A percentile compares a stretch with the other conserved stretches of the same genome.
Evolutionary conservation across 148 eudicot genomes (phyloP).

Genomic region (Arctostaphylos glauca): DNA sequence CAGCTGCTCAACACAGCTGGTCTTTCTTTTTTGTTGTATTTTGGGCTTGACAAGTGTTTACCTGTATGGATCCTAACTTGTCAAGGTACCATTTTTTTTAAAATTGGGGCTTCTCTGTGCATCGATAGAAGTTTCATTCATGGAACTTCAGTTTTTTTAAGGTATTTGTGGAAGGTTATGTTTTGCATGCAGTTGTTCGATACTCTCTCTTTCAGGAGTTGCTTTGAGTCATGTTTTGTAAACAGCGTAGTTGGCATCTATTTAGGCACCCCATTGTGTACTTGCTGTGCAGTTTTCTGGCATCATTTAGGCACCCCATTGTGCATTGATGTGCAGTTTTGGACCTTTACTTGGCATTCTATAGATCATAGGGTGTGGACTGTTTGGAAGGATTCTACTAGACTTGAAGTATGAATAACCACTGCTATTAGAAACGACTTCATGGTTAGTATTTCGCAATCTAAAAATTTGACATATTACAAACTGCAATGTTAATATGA

Average conservation of each 20-base stretch:
- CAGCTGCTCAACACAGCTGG: not conserved
- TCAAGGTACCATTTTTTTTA: not conserved
- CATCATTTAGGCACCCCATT: not conserved
- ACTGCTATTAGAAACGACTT: not conserved
- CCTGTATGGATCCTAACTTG: not conserved
- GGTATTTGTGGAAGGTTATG: not conserved
- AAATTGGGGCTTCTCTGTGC: not conserved
- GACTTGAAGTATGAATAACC: not conserved
- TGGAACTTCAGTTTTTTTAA: not conserved
- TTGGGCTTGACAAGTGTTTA: not conserved
- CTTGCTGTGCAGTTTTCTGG: not conserved
- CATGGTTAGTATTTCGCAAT: not conserved
- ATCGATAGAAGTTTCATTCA: not conserved
- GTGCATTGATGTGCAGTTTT: not conserved
- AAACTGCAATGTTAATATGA: not conserved
- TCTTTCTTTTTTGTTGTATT: not conserved
- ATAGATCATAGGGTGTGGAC: not conserved
- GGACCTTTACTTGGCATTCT: not conserved
- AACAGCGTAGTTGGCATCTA: not conserved
- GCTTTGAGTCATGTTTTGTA: too few species aligned
- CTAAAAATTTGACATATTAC: not conserved
- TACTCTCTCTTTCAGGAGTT: not conserved
- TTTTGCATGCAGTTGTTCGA: not conserved
- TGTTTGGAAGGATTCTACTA: constrained; percentile 9
- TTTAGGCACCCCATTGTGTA: constrained; percentile 5